Conservation (phyloP, 805 yeast species). For the Saccharomycopsis lassenensis region DNA sequence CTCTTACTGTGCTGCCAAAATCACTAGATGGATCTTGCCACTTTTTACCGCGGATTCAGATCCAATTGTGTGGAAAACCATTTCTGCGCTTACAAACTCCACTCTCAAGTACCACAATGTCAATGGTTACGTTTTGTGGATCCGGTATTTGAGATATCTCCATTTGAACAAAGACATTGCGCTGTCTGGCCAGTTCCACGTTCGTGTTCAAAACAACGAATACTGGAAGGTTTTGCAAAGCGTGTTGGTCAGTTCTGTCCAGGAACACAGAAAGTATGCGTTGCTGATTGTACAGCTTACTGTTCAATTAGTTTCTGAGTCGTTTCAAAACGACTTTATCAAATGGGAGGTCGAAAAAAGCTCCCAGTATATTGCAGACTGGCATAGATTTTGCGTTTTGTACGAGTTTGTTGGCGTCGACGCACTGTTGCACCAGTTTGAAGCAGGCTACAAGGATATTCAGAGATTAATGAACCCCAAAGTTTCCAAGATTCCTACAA, state of each 20-base stretch:
- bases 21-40: conserved; percentile 45
- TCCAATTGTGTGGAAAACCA: conserved; percentile 35
- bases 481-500: conserved; percentile 44
- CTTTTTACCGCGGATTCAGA: conserved; percentile 24
- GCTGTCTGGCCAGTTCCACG: conserved; percentile 5
- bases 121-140: conserved; percentile 43
- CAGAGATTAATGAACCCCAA: conserved; percentile 9
- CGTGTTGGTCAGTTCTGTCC: conserved; percentile 43
- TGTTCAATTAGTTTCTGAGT: conserved; percentile 32
- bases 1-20: conserved; percentile 28
- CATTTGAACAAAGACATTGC: conserved; percentile 3
- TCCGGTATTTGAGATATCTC: conserved; percentile 34
- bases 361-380: conserved; percentile 33
- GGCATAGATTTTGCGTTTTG: conserved; percentile 66
- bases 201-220: conserved; percentile 19
- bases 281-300: conserved; percentile 56
- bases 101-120: conserved; percentile 25
- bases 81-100: conserved; percentile 26
- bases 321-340: conserved; percentile 23
- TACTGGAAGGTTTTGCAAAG: conserved; percentile 52
- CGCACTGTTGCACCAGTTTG: conserved; percentile 76
- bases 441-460: conserved; percentile 63
- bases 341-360: conserved; percentile 30
- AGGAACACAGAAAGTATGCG: conserved; percentile 60
- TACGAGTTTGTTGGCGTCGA: conserved; percentile 77